A percentile compares a stretch with the other conserved stretches of the same genome.
Evolutionary conservation across 768 basidiomycete genomes (phyloP).

Genomic region (Hygrophorus pudorinus): DNA sequence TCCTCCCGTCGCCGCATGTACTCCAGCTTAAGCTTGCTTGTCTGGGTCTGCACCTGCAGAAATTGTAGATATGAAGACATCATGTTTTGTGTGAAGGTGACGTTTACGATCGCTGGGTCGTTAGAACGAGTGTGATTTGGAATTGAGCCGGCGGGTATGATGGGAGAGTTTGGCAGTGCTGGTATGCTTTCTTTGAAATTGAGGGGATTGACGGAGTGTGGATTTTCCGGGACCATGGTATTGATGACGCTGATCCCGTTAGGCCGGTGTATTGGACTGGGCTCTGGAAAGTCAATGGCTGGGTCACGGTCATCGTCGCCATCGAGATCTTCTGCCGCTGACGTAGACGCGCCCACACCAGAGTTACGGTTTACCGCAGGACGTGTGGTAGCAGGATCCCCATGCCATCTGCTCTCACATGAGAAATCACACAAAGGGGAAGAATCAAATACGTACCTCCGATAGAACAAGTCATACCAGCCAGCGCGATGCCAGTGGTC

Average conservation of each 20-base stretch:
- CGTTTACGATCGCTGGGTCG: conserved; percentile 22
- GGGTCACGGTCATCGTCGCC: conserved; percentile 42
- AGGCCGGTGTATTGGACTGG: conserved; percentile 20
- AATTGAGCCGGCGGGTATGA: conserved; percentile 1
- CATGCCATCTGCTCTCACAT: conserved; percentile 42
- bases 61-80: conserved; percentile 48
- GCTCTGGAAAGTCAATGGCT: conserved; percentile 32
- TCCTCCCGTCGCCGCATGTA: conserved; percentile 59
- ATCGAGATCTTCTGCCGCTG: conserved; percentile 28
- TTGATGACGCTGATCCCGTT: conserved; percentile 13
- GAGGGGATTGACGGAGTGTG: conserved; percentile 28
- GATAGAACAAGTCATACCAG: conserved; percentile 69
- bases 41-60: conserved; percentile 58
- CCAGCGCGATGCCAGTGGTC: conserved; percentile 74
- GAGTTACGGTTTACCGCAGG: conserved; percentile 30
- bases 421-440: conserved; percentile 5
- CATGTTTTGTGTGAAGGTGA: conserved; percentile 48
- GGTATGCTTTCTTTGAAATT: conserved; percentile 25
- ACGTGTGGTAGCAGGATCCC: conserved; percentile 51
- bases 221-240: conserved; percentile 22
- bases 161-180: conserved; percentile 4
- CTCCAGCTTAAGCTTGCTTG: conserved; percentile 61
- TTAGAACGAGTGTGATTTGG: conserved; percentile 10
- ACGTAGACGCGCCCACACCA: conserved; percentile 21
- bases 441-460: conserved; percentile 32